Base-by-base conservation (phyloP, 768 basidiomycete species). In the Mycena olivaceomarginata region DNA sequence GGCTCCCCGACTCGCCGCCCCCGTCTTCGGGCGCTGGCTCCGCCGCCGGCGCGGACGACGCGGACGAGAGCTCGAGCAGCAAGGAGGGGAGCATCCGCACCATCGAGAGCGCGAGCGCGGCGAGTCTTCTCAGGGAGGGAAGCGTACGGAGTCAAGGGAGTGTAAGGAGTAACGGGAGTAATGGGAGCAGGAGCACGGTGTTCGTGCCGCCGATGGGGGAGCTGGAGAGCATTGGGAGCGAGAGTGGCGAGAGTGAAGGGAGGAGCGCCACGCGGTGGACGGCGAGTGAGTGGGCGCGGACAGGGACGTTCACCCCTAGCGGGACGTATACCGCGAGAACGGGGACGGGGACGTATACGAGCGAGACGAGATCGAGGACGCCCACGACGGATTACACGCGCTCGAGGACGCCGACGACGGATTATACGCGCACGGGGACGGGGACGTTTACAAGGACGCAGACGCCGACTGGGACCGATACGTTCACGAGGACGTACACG, bases 191-290 rank as follows among this genome's bases (percentile, higher is more conserved):
- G 0, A 94, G 94, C 4, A 96, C 95, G 1, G 91, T 93, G 45
- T 96, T 94, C 80, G 91, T 96, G 1, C 95, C 95, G 0, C 95
- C 95, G 0, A 83, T 96, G n/a, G 89, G 91, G 70, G 88, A 90
- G 3, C 88, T 96, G 40, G 93, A 93, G 0, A 94, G 95, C 22
- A 89, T 96, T 40, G 53, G 43, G 25, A 65, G 70, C 16, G 72
- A 45, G 48, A 22, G 40, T 12, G 25, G 25, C 25, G 67, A 48
- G n/a, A 56, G 56, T 48, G 41, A 1, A 13, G 48, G 68, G 18
- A 67, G 56, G 65, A 75, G 46, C 31, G 77, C 15, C 8, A 57
- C 56, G 25, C 16, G 77, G 43, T 59, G 60, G 56, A 59, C 71
- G 64, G 51, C 74, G 46, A 67, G 64, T 12, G 69, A 65, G 65